Percentiles rank a stretch among this genome's conserved stretches.
These are phyloP conservation scores for Glutinoglossum americanum DNA, from an alignment of 495 filamentous ascomycete species.

Conservation along the genomic window DNA sequence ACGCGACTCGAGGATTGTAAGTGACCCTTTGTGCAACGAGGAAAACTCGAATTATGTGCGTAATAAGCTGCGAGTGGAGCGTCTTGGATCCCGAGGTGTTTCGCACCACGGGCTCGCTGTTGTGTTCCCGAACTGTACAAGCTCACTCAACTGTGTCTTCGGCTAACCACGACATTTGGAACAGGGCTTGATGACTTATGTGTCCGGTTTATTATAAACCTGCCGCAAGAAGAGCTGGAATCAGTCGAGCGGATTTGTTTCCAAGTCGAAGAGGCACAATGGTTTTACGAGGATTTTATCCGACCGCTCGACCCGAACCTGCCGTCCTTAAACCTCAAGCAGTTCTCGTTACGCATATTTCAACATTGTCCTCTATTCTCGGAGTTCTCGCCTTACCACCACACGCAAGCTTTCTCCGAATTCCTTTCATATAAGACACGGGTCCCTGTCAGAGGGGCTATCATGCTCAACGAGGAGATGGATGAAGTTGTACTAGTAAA, in stretches of 20 bases:
- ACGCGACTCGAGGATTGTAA: slow-evolving; percentile 77
- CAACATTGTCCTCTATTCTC: slow-evolving; percentile 78
- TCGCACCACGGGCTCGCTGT: neutral
- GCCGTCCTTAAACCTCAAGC: slow-evolving; percentile 61
- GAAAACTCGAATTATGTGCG: neutral
- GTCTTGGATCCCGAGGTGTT: neutral
- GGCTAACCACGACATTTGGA: slow-evolving; percentile 2
- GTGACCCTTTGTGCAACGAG: slow-evolving; percentile 12
- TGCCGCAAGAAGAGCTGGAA: slow-evolving; percentile 72
- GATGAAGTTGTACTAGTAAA: slow-evolving; percentile 81
- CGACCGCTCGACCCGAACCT: slow-evolving; percentile 68
- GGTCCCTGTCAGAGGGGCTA: slow-evolving; percentile 82
- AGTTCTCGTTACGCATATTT: slow-evolving; percentile 74
- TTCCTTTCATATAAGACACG: slow-evolving; percentile 86
- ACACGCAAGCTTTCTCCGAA: slow-evolving; percentile 61
- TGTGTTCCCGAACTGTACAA: neutral
- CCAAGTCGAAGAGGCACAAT: slow-evolving; percentile 97
- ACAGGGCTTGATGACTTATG: slow-evolving; percentile 87
- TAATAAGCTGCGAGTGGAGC: neutral
- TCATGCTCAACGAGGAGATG: slow-evolving; percentile 79
- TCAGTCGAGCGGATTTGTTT: slow-evolving; percentile 89
- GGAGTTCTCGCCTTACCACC: slow-evolving; percentile 51
- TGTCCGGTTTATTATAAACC: slow-evolving; percentile 88
- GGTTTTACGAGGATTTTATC: slow-evolving; percentile 99
- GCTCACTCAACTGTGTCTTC: neutral